Percentiles rank a stretch among this genome's conserved stretches.
Evolutionary conservation across 768 basidiomycete genomes (phyloP).

Genomic region (Tulasnella sp.): DNA sequence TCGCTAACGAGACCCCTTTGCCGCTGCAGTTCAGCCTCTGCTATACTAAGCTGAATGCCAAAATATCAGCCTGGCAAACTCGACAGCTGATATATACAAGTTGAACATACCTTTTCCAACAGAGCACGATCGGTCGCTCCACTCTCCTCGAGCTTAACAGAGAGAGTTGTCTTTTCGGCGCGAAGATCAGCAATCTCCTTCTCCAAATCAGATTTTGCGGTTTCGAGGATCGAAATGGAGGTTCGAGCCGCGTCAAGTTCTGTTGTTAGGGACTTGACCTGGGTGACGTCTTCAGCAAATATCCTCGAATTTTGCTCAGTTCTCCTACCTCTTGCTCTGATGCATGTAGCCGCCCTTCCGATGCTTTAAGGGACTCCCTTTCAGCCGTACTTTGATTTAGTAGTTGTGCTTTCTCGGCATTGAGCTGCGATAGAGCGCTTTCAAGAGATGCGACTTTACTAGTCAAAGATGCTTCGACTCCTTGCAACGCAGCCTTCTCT

Average conservation of each 20-base stretch:
- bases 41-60: neutral
- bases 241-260: neutral
- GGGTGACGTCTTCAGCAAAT: neutral
- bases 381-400: neutral
- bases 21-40: conserved; percentile 6
- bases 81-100: neutral
- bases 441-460: conserved; percentile 6
- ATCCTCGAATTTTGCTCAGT: neutral
- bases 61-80: no score
- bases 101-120: conserved; percentile 12
- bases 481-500: neutral
- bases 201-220: neutral
- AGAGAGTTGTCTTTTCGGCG: conserved; percentile 2
- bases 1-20: neutral
- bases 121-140: conserved; percentile 16
- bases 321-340: conserved; percentile 8
- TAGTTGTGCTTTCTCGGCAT: neutral
- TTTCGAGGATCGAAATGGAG: conserved; percentile 17
- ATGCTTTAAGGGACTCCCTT: neutral
- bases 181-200: neutral
- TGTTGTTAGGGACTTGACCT: neutral
- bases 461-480: neutral
- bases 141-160: conserved; percentile 1
- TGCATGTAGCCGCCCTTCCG: neutral
- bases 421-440: neutral